phyloP scores from a whole-genome alignment of 2,329 filamentous ascomycete species.

The Fusarium udum region DNA sequence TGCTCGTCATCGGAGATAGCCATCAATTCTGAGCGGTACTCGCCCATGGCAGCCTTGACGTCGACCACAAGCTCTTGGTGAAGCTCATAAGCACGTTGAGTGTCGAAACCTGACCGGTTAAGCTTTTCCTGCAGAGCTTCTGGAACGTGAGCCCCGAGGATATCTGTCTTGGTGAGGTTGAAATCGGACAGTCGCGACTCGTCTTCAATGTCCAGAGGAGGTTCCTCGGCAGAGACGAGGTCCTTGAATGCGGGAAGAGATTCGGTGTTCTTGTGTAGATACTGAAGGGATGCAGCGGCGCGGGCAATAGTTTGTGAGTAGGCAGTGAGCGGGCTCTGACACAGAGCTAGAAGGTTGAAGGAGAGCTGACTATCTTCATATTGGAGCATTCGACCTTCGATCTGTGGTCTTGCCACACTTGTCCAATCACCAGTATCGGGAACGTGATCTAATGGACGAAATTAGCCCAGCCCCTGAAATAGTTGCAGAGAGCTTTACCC shows the following conservation, averaged over 20 bases:
- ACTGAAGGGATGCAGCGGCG: conserved; percentile 52
- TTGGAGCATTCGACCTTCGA: conserved; percentile 73
- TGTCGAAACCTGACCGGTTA: conserved; percentile 6
- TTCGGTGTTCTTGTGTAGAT: conserved; percentile 49
- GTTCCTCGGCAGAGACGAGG: conserved; percentile 35
- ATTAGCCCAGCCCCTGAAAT: not conserved
- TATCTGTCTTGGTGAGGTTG: conserved; percentile 39
- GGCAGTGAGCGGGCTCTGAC: conserved; percentile 68
- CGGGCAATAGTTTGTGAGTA: conserved; percentile 58
- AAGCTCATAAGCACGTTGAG: conserved; percentile 47
- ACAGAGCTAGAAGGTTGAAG: conserved; percentile 83
- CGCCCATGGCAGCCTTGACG: conserved; percentile 53
- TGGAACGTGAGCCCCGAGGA: conserved; percentile 38
- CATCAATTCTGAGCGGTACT: conserved; percentile 60
- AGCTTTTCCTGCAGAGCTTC: conserved; percentile 23
- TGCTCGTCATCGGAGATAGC: conserved; percentile 59
- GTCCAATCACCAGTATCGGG: conserved; percentile 67
- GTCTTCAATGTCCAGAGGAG: conserved; percentile 37
- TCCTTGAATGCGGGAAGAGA: conserved; percentile 31
- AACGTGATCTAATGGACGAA: conserved; percentile 16
- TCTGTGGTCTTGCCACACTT: conserved; percentile 67
- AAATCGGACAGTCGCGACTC: conserved; percentile 45
- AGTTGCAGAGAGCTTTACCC: conserved; percentile 40
- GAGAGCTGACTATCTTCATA: conserved; percentile 72
- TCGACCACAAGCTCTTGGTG: conserved; percentile 53